Base-by-base conservation (phyloP, 306 rosid genomes). In the Spatholobus suberectus region DNA sequence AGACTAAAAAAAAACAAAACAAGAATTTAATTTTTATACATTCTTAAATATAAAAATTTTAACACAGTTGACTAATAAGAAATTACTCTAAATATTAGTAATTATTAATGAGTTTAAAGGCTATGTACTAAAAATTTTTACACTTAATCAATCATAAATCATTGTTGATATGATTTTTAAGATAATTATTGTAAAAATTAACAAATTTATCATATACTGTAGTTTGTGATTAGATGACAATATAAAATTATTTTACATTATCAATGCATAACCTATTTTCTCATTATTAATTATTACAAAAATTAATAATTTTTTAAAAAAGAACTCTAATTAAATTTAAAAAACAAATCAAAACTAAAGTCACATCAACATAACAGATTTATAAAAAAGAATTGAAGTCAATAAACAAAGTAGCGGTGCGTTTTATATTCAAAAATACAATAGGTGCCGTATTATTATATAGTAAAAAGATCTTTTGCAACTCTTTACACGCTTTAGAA, bases 331-430 rank as follows among this genome's bases (percentile, higher is more conserved):
- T 27, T 23, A 13, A 59, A 24, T 5, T n/a, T 24, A 11, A n/a
- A 32, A 34, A 32, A 32, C 5, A 32, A 8, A 18, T 59, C 27
- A 46, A 24, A 65, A 72, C 11, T 26, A 13, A 77, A 54, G 73
- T 82, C 78, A 58, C 75, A 55, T 57, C 81, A 70, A 21, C 35
- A 23, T 21, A 43, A n/a, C 21, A 13, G n/a, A 44, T 59, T 40
- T 81, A n/a, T 51, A 27, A 41, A 24, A 47, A 15, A 82, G 49
- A 32, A 26, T 14, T 76, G 13, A 35, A 21, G 43, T 59, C n/a
- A 63, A 61, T 46, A 26, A 61, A 70, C 10, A 38, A 40, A 67
- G 59, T 58, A 44, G 55, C 5, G 13, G 26, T 8, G 46, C 0
- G 5, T 40, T 66, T 1, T 32, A 69, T 77, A 69, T 69, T 37